phyloP scores from a whole-genome alignment of 805 yeast species.

The Hanseniaspora guilliermondii region DNA sequence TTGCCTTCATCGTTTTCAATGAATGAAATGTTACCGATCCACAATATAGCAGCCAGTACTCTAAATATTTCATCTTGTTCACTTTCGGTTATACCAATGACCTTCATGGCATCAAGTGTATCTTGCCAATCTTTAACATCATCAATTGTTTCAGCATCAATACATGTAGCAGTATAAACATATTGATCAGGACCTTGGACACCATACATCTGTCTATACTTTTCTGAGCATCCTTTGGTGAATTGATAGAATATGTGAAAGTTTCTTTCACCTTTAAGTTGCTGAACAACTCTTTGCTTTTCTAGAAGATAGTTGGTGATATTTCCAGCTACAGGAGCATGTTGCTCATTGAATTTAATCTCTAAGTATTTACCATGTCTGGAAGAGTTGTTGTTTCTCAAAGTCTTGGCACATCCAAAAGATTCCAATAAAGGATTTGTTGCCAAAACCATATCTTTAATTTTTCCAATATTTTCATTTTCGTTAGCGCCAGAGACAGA shows the following conservation, averaged over 20 bases:
- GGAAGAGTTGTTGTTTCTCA: constrained; percentile 93
- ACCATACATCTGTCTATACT: constrained; percentile 73
- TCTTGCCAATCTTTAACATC: constrained; percentile 69
- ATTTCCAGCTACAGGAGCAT: constrained; percentile 88
- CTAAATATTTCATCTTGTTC: constrained; percentile 90
- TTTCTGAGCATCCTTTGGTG: constrained; percentile 79
- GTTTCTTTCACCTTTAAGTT: constrained; percentile 81
- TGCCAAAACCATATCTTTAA: constrained; percentile 95
- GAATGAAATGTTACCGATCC: constrained; percentile 91
- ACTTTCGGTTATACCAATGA: constrained; percentile 65
- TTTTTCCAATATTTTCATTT: constrained; percentile 60
- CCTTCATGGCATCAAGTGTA: constrained; percentile 73
- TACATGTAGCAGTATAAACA: constrained; percentile 77
- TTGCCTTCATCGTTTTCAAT: constrained; percentile 78
- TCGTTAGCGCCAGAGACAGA: constrained; percentile 52
- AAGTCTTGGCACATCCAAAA: constrained; percentile 95
- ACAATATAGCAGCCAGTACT: constrained; percentile 68
- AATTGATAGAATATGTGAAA: constrained; percentile 95
- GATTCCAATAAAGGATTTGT: constrained; percentile 97
- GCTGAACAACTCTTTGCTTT: constrained; percentile 94
- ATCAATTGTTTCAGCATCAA: constrained; percentile 74
- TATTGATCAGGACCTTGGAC: constrained; percentile 91
- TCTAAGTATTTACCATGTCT: constrained; percentile 95
- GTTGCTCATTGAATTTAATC: constrained; percentile 67
- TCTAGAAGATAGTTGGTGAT: constrained; percentile 90